These are phyloP conservation scores for Pleurotus giganteus DNA, from an alignment of 768 basidiomycete species.

Conservation along the genomic window DNA sequence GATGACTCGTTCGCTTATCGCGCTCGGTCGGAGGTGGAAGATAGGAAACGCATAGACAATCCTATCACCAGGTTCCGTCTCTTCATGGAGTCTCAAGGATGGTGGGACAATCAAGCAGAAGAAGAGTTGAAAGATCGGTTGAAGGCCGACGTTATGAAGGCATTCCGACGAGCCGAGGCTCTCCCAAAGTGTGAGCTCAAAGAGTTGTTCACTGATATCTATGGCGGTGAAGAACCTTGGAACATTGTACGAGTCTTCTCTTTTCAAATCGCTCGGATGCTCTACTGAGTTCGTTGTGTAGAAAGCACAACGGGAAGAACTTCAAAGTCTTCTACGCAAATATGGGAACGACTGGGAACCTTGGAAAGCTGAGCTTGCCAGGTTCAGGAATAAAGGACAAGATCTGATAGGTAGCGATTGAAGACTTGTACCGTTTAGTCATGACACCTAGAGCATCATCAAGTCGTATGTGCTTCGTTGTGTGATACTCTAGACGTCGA, in stretches of 20 bases:
- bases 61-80: conserved; percentile 83
- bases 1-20: conserved; percentile 96
- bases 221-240: conserved; percentile 83
- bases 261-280: conserved; percentile 4
- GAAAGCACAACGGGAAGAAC: conserved; percentile 84
- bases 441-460: no score
- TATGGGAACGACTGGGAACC: conserved; percentile 87
- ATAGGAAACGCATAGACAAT: conserved; percentile 88
- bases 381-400: conserved; percentile 71
- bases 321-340: conserved; percentile 71
- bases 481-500: no score
- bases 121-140: conserved; percentile 63
- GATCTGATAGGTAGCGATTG: conserved; percentile 38
- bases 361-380: conserved; percentile 77
- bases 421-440: background rate
- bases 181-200: conserved; percentile 68
- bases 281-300: conserved; percentile 27
- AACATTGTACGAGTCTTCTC: conserved; percentile 68
- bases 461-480: no score
- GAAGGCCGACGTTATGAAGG: conserved; percentile 71
- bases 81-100: conserved; percentile 78
- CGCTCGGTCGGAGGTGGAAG: conserved; percentile 85
- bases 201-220: conserved; percentile 85
- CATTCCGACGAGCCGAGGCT: conserved; percentile 77
- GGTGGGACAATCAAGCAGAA: conserved; percentile 83